Base-by-base conservation (phyloP, 768 basidiomycete genomes). In the Kwoniella botswanensis region DNA sequence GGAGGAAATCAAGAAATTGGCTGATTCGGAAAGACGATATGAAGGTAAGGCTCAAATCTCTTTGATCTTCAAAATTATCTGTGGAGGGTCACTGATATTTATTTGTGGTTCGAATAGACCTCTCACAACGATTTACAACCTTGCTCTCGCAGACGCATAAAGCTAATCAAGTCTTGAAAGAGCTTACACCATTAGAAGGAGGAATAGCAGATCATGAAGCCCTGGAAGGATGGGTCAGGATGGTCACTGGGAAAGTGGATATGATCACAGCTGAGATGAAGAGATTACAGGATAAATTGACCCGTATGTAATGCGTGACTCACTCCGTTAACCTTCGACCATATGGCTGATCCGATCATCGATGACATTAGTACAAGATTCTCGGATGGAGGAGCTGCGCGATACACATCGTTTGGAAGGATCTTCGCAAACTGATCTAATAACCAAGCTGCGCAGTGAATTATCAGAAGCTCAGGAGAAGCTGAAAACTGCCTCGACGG, bases 331-430 rank as follows among this genome's bases (percentile, higher is more conserved):
- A 9, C 26, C 44, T 72, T 50, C 2, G 35, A 35, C 1, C 35
- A 35, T 35, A 7, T 35, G 35, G 35, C 35, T 35, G 35, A 35
- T 35, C 35, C 35, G 35, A 35, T 5, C 35, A 9, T 6, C 35
- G 35, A 6, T 35, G 35, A 35, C 35, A 35, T 35, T 74, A 96
- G 94, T 89, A 15, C 93, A 96, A 85, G 93, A 93, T 66, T 89
- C 89, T 63, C 91, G 91, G 9, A 86, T 93, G 12, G 91, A 92
- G 73, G 94, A 97, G 80, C 85, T 98, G 0, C 89, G 89, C 44
- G 92, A 94, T 72, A 92, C 89, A 7, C 94, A 96, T 79, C 87
- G 86, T 15, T 86, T 92, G 10, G 94, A 96, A 83, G 88, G 88
- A 13, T 82, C 87, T n/a, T 94, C 93, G 15, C 92, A 91, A 72